Evolutionary conservation across 2,329 filamentous ascomycete genomes (phyloP).

Genomic region (Pyrenochaeta sp.): DNA sequence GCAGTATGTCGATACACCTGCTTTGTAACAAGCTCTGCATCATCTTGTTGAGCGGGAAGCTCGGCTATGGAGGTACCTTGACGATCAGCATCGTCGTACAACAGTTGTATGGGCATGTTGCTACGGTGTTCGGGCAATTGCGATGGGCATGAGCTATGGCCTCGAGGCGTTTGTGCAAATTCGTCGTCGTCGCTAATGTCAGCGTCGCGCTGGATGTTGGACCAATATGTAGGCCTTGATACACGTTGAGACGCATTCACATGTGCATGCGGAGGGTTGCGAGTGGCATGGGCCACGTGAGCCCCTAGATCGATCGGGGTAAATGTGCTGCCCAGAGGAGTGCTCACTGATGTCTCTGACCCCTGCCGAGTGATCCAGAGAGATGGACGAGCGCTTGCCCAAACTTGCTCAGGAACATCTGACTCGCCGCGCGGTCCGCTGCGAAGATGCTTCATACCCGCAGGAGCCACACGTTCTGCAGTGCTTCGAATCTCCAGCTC

Average conservation of each 20-base stretch:
- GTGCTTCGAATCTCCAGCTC: conserved; percentile 3
- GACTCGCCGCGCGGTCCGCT: conserved; percentile 1
- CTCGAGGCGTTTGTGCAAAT: neutral
- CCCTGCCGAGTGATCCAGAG: conserved; percentile 1
- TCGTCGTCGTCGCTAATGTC: neutral
- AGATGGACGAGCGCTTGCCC: conserved; percentile 22
- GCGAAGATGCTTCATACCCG: neutral
- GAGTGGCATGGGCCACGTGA: neutral
- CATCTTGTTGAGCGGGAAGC: neutral
- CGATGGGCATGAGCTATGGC: neutral
- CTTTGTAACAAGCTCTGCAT: conserved; percentile 1
- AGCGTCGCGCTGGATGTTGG: conserved; percentile 4
- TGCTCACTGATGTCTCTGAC: conserved; percentile 12
- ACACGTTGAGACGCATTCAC: neutral
- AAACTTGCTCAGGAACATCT: conserved; percentile 24
- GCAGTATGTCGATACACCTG: conserved; percentile 1
- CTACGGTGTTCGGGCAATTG: neutral
- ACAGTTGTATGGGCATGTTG: neutral
- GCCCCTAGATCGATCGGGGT: neutral
- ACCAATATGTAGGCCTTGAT: neutral
- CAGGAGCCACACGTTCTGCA: neutral
- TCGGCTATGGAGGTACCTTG: conserved; percentile 1
- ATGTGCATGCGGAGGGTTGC: neutral
- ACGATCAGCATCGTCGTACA: neutral
- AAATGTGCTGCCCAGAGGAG: conserved; percentile 20